Conservation (phyloP, 164 flowering plant species). For the Cinnamomum chago region DNA sequence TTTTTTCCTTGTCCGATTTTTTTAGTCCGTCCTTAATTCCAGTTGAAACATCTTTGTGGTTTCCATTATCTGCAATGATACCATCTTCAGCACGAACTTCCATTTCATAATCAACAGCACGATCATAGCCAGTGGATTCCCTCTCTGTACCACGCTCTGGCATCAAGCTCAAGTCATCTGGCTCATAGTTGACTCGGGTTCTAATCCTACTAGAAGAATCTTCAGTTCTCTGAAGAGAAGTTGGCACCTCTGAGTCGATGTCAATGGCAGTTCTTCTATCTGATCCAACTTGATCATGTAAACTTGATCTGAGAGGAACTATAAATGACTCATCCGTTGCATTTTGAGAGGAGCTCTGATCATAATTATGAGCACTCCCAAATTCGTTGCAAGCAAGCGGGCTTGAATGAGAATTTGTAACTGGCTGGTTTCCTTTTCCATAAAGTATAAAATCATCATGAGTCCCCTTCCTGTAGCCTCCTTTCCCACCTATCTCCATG, state of each 20-base stretch:
- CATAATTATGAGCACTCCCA: slow-evolving; percentile 26
- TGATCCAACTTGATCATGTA: slow-evolving; percentile 39
- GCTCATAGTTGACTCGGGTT: slow-evolving; percentile 54
- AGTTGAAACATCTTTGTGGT: slow-evolving; percentile 20
- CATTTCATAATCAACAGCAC: slow-evolving; percentile 77
- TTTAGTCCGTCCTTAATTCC: slow-evolving; percentile 34
- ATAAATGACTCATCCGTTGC: slow-evolving; percentile 74
- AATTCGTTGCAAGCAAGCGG: slow-evolving; percentile 39
- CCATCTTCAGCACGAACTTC: slow-evolving; percentile 32
- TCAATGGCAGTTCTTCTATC: slow-evolving; percentile 46
- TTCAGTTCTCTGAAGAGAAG: slow-evolving; percentile 28
- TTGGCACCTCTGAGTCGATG: slow-evolving; percentile 64
- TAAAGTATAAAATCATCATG: slow-evolving; percentile 58
- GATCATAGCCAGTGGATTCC: slow-evolving; percentile 54
- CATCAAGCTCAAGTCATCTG: slow-evolving; percentile 72
- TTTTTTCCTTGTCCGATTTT: slow-evolving; percentile 48
- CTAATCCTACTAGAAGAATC: slow-evolving; percentile 23
- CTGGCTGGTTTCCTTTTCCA: slow-evolving; percentile 31
- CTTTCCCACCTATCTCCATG: slow-evolving; percentile 40
- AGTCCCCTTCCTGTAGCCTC: slow-evolving; percentile 34
- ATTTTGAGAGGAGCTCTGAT: slow-evolving; percentile 29
- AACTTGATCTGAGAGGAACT: slow-evolving; percentile 51
- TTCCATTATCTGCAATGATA: slow-evolving; percentile 19
- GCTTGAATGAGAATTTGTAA: slow-evolving; percentile 35
- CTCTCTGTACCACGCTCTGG: slow-evolving; percentile 67